A percentile compares a stretch with the other conserved stretches of the same genome.
These are phyloP conservation scores for Calonectria ilicicola DNA, from an alignment of 2,329 filamentous ascomycete genomes.

Conservation along the genomic window DNA sequence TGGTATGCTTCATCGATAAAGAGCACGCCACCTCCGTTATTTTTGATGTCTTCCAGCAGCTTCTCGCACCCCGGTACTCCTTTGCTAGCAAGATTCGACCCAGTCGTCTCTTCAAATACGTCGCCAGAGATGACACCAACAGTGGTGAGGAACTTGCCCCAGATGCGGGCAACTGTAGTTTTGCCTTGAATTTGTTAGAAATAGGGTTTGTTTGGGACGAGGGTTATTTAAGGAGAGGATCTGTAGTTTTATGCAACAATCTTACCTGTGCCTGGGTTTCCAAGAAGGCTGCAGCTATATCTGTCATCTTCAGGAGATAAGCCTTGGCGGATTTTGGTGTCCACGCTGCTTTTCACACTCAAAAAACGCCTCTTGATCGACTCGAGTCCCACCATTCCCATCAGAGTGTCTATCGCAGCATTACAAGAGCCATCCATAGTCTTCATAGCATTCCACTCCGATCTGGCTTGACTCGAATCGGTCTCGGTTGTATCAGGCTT, in stretches of 20 bases:
- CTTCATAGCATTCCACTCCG: slow-evolving; percentile 75
- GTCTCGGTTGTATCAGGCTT: background rate
- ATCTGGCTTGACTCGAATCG: slow-evolving; percentile 46
- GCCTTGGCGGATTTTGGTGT: slow-evolving; percentile 69
- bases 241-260: background rate
- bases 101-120: slow-evolving; percentile 75
- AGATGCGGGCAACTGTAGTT: slow-evolving; percentile 80
- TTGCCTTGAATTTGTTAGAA: slow-evolving; percentile 59
- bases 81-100: slow-evolving; percentile 72
- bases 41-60: slow-evolving; percentile 60
- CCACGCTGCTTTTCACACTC: slow-evolving; percentile 71
- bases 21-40: slow-evolving; percentile 73
- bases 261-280: slow-evolving; percentile 80
- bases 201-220: no score
- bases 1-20: slow-evolving; percentile 89
- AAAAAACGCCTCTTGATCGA: slow-evolving; percentile 75
- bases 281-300: slow-evolving; percentile 72
- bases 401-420: slow-evolving; percentile 69
- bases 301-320: slow-evolving; percentile 68
- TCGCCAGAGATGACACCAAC: slow-evolving; percentile 72
- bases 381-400: slow-evolving; percentile 79
- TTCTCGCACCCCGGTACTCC: slow-evolving; percentile 70
- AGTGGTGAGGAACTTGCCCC: slow-evolving; percentile 73
- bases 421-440: slow-evolving; percentile 61
- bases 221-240: no score